These are phyloP conservation scores for Crithidia brevicula DNA, from an alignment of 208 protist genomes.

Conservation along the genomic window DNA sequence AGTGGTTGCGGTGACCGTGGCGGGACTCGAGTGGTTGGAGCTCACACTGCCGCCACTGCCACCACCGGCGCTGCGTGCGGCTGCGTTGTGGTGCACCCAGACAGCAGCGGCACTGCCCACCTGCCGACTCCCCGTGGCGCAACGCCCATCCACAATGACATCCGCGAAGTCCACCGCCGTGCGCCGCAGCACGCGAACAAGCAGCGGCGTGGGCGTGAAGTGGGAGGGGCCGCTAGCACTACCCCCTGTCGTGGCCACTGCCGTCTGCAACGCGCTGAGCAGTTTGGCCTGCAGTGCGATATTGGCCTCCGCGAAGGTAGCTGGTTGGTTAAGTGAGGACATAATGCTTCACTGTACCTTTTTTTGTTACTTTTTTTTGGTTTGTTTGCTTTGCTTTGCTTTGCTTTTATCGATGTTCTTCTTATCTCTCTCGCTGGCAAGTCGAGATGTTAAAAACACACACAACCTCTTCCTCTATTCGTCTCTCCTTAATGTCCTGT, in stretches of 20 bases:
- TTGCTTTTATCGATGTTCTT: not conserved
- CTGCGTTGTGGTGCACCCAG: constrained; percentile 45
- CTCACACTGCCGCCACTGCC: no score
- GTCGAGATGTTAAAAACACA: not conserved
- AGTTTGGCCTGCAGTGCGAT: constrained; percentile 52
- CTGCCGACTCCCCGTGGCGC: constrained; percentile 40
- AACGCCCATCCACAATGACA: constrained; percentile 67
- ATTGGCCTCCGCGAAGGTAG: constrained; percentile 28
- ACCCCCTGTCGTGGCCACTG: not conserved
- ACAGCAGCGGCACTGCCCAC: constrained; percentile 43
- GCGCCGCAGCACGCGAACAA: constrained; percentile 52
- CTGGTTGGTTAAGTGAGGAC: not conserved
- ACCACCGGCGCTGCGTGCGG: constrained; percentile 11
- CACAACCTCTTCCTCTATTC: no score
- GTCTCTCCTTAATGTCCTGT: no score
- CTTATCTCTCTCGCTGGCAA: not conserved
- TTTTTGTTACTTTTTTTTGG: no score
- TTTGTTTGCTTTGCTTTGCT: not conserved
- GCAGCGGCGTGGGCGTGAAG: constrained; percentile 51
- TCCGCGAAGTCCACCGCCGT: constrained; percentile 69
- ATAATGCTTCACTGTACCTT: no score
- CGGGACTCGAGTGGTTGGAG: constrained; percentile 1
- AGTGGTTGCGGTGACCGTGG: not conserved
- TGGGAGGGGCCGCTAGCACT: not conserved
- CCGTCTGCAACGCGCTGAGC: constrained; percentile 34